These are phyloP conservation scores for Abrus pulchellus DNA, from an alignment of 306 rosid species.

Conservation along the genomic window DNA sequence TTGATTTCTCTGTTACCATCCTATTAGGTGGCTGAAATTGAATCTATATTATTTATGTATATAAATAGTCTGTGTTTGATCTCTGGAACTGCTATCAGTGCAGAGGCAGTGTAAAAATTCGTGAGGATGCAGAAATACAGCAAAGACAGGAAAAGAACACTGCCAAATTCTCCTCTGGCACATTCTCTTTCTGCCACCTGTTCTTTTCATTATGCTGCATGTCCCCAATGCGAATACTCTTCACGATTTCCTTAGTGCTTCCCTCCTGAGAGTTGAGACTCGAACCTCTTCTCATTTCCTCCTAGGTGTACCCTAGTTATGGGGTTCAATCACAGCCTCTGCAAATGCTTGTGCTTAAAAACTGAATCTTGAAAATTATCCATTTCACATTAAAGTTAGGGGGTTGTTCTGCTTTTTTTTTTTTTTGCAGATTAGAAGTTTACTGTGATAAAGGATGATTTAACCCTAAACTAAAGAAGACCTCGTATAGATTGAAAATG, in stretches of 20 bases:
- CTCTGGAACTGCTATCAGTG: not conserved
- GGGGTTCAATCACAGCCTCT: not conserved
- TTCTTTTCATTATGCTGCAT: not conserved
- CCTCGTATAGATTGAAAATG: conserved; percentile 29
- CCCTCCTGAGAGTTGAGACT: not conserved
- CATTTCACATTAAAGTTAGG: conserved; percentile 2
- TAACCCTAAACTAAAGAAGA: not conserved
- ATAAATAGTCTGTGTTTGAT: conserved; percentile 14
- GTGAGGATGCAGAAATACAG: not conserved
- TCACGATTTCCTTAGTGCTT: not conserved
- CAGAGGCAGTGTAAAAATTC: conserved; percentile 9
- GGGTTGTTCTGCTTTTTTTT: not conserved
- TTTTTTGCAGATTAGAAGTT: conserved; percentile 1
- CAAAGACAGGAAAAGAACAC: not conserved
- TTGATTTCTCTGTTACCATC: conserved; percentile 14
- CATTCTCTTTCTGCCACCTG: conserved; percentile 4
- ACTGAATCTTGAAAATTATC: conserved; percentile 11
- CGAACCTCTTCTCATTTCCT: not conserved
- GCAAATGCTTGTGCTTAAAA: not conserved
- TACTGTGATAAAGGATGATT: conserved; percentile 15
- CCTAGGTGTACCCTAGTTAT: not conserved
- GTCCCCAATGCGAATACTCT: not conserved
- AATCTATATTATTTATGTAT: conserved; percentile 6
- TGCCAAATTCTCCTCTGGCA: not conserved
- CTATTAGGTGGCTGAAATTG: conserved; percentile 6